Base-by-base conservation (phyloP, 208 protist genomes). In the Wallacemonas collosoma region DNA sequence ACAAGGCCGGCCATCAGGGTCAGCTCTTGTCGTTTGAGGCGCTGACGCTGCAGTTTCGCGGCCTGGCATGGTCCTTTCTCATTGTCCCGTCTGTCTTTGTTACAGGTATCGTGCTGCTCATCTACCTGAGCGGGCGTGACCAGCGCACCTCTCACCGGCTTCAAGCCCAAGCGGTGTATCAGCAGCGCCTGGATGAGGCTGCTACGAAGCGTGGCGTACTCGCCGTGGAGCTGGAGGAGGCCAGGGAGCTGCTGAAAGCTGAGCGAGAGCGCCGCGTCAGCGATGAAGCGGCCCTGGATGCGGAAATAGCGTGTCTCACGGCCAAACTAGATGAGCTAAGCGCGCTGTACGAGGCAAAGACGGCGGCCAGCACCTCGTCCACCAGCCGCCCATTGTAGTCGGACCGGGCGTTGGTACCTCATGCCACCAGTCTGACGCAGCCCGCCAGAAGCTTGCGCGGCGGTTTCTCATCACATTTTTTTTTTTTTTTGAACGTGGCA, bases 41-140 rank as follows among this genome's bases (percentile, higher is more conserved):
- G 3, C 41, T 83, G 39, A 79, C 45, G 1, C 60, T 83, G 44
- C 78, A 87, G 36, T 79, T 71, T 38, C 54, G 68, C 1, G 79
- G 68, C 12, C 36, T 79, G 14, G 82, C 80, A 50, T 87, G 82
- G 82, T 75, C 79, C 12, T 87, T 81, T 66, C 45, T 80, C n/a
- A 15, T 87, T 2, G 0, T 87, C 36, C 82, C 82, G 11, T 66
- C 79, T 1, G 5, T 76, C 1, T 57, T 80, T 45, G 4, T 48
- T 3, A 35, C 43, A 17, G 60, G 60, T 1, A 41, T 68, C n/a
- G 45, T 68, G 15, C 48, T 77, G 1, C 3, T 67, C 50, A 77
- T 77, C 51, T 61, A 26, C 60, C 36, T 77, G 41, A 70, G 45
- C 1, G 65, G 58, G 17, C 60, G 73, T 38, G 47, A 47, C 8